Percentiles rank a stretch among this genome's conserved stretches.
Conservation (phyloP, 441 rosid genomes). For the Manihot esculenta region DNA sequence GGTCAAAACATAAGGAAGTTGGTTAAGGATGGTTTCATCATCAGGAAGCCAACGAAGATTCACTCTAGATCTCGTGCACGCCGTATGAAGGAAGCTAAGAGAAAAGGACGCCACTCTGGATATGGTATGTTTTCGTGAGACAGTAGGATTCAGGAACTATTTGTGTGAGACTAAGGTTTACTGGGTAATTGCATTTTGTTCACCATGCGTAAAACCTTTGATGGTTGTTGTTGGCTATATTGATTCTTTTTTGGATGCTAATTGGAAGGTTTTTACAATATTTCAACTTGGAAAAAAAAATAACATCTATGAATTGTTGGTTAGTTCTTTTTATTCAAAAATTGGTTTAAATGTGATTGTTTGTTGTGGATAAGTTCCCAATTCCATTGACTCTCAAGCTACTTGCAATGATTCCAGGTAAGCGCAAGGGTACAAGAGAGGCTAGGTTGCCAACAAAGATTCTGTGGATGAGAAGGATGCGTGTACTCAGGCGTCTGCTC, state of each 20-base stretch:
- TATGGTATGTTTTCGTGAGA: conserved; percentile 61
- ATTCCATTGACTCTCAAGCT: background rate
- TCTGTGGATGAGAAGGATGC: conserved; percentile 86
- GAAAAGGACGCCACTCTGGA: conserved; percentile 92
- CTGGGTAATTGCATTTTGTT: background rate
- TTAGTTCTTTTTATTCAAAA: too few species aligned
- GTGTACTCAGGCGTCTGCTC: conserved; percentile 66
- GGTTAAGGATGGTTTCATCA: conserved; percentile 96
- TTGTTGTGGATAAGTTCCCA: too few species aligned
- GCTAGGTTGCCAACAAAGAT: conserved; percentile 77
- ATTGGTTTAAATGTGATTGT: background rate
- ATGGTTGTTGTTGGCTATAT: background rate
- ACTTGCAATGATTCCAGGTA: conserved; percentile 35
- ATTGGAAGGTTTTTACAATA: background rate
- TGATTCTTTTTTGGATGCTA: background rate
- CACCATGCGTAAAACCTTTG: background rate
- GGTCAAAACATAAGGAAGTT: conserved; percentile 93
- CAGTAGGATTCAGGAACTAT: too few species aligned
- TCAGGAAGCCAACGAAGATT: conserved; percentile 92
- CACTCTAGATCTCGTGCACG: conserved; percentile 94
- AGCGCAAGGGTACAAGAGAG: conserved; percentile 84
- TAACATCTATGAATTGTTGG: background rate
- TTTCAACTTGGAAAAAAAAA: background rate
- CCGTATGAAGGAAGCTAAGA: conserved; percentile 78
- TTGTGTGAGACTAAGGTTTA: background rate